Evolutionary conservation across 441 rosid genomes (phyloP).

Genomic region (Gossypium armourianum): DNA sequence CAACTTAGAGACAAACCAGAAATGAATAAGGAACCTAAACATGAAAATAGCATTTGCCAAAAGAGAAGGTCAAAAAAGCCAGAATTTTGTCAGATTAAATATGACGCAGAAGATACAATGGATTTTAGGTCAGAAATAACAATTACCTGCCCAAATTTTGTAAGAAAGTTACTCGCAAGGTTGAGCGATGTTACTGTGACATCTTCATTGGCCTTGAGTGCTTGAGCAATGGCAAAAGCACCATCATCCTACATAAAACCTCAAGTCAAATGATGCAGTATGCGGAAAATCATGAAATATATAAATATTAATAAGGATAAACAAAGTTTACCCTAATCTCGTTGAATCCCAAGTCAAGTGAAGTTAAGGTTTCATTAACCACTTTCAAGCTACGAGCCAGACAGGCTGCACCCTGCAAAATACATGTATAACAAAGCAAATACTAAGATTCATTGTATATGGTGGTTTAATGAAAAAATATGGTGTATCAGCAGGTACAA

Average conservation of each 20-base stretch:
- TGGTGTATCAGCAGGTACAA: conserved; percentile 17
- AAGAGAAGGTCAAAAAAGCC: neutral
- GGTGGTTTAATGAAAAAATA: neutral
- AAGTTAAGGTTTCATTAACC: conserved; percentile 77
- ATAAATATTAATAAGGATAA: neutral
- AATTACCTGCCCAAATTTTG: conserved; percentile 82
- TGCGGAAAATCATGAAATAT: neutral
- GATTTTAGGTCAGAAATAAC: neutral
- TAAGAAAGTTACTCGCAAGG: conserved; percentile 74
- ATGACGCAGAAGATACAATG: neutral
- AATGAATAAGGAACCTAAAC: neutral
- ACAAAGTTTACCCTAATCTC: conserved; percentile 54
- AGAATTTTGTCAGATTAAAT: neutral
- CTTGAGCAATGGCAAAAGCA: conserved; percentile 85
- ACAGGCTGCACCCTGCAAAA: conserved; percentile 62
- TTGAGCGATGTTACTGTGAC: conserved; percentile 63
- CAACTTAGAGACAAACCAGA: neutral
- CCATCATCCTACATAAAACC: conserved; percentile 61
- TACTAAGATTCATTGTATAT: neutral
- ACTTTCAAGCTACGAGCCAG: conserved; percentile 89
- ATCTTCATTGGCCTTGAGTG: conserved; percentile 80
- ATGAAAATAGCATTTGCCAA: neutral
- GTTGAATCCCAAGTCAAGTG: conserved; percentile 78
- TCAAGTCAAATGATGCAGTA: conserved; percentile 5
- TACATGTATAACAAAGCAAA: neutral